These are phyloP conservation scores for Urochloa ruziziensis DNA, from an alignment of 176 grass and related monocot species.

Conservation along the genomic window DNA sequence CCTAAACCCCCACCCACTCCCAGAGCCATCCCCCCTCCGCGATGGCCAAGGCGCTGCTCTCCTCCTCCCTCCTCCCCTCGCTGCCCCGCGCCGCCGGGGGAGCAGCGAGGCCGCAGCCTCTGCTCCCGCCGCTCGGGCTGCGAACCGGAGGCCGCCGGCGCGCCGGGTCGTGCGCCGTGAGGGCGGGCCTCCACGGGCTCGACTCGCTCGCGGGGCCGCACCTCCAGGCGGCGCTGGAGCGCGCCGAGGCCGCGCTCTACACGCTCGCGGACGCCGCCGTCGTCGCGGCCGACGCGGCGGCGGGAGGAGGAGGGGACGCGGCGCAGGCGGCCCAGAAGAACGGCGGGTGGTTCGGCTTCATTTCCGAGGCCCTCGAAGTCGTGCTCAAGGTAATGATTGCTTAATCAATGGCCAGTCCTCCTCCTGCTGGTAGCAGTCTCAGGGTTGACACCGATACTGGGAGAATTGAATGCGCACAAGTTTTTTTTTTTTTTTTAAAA, in stretches of 20 bases:
- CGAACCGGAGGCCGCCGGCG: neutral
- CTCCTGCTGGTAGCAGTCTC: neutral
- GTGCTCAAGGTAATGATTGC: conserved; percentile 75
- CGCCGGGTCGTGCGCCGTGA: conserved; percentile 38
- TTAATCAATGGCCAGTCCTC: neutral
- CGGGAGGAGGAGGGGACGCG: conserved; percentile 32
- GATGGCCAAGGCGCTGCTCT: conserved; percentile 84
- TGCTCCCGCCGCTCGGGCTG: conserved; percentile 26
- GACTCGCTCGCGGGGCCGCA: conserved; percentile 37
- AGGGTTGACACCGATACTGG: neutral
- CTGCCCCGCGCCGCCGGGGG: conserved; percentile 37
- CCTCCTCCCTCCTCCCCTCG: conserved; percentile 57
- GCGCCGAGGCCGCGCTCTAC: conserved; percentile 76
- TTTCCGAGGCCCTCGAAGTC: conserved; percentile 82
- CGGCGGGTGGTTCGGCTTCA: conserved; percentile 93
- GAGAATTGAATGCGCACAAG: neutral
- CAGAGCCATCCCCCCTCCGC: neutral
- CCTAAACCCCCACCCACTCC: neutral
- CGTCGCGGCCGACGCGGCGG: conserved; percentile 39
- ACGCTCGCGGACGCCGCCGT: conserved; percentile 88
- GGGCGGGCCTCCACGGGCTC: conserved; percentile 58
- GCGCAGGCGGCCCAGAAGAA: conserved; percentile 57
- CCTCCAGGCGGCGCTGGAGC: conserved; percentile 59
- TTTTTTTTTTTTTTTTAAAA: too few species aligned
- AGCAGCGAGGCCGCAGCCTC: neutral